These are phyloP conservation scores for Starmerella scarabaei DNA, from an alignment of 805 yeast genomes.

Conservation along the genomic window DNA sequence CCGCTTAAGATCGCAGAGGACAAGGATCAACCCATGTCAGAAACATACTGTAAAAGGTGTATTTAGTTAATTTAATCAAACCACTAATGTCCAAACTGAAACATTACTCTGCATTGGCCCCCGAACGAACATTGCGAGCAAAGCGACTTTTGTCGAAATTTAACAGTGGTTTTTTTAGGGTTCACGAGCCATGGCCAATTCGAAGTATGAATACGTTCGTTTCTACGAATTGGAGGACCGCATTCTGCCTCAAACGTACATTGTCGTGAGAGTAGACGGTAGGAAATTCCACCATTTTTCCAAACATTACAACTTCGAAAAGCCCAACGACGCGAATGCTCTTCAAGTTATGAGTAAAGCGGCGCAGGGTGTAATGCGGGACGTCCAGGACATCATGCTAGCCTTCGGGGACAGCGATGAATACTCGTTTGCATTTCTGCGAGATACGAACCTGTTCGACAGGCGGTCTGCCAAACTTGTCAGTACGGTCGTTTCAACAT, in stretches of 20 bases:
- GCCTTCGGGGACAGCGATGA: conserved; percentile 97
- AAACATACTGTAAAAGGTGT: too few relatives aligned
- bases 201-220: conserved; percentile 77
- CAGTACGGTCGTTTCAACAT: conserved; percentile 67
- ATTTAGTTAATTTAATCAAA: too few relatives aligned
- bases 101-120: too few relatives aligned
- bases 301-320: conserved; percentile 54
- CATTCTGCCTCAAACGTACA: conserved; percentile 66
- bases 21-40: background rate
- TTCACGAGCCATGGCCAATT: conserved; percentile 63
- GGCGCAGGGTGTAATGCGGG: conserved; percentile 50
- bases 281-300: conserved; percentile 81
- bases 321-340: conserved; percentile 80
- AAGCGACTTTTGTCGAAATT: too few relatives aligned
- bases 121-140: too few relatives aligned
- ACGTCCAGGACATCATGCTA: conserved; percentile 57
- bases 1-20: too few relatives aligned
- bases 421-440: conserved; percentile 64
- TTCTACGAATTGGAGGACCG: conserved; percentile 61
- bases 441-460: conserved; percentile 57
- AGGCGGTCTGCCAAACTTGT: conserved; percentile 72
- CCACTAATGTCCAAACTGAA: too few relatives aligned
- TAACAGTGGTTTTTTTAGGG: too few relatives aligned
- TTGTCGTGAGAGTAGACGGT: conserved; percentile 83
- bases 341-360: conserved; percentile 68